Conservation (phyloP, 2,329 filamentous ascomycete species). For the Calonectria hawksworthii region DNA sequence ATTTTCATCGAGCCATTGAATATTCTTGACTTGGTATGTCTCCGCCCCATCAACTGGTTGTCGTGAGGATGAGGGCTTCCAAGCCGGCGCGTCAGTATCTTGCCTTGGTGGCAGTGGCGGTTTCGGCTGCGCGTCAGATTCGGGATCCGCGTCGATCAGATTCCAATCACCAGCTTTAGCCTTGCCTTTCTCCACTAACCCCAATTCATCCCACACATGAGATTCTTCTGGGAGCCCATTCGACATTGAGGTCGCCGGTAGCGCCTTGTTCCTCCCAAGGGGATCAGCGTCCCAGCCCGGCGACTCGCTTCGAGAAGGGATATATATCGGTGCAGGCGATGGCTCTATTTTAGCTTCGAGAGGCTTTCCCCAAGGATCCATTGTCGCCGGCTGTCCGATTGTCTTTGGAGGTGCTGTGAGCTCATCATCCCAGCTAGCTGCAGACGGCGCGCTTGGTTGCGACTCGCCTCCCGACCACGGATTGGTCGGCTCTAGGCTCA, state of each 20-base stretch:
- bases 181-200: constrained; percentile 58
- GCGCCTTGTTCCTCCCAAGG: constrained; percentile 42
- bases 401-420: neutral
- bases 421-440: constrained; percentile 43
- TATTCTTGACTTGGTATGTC: constrained; percentile 93
- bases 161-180: constrained; percentile 65
- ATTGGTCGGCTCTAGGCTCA: constrained; percentile 58
- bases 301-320: constrained; percentile 54
- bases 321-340: constrained; percentile 53
- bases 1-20: constrained; percentile 83
- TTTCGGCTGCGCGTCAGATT: constrained; percentile 27
- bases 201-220: constrained; percentile 66
- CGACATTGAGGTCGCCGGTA: constrained; percentile 44
- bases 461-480: constrained; percentile 48
- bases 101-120: constrained; percentile 57
- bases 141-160: constrained; percentile 60
- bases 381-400: constrained; percentile 11
- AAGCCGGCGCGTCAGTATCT: constrained; percentile 47
- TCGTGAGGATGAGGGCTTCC: constrained; percentile 58
- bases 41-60: constrained; percentile 68
- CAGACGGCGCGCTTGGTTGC: constrained; percentile 17
- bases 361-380: constrained; percentile 46
- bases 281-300: constrained; percentile 58
- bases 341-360: constrained; percentile 46
- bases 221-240: constrained; percentile 57